Evolutionary conservation across 176 grass and related monocot species (phyloP).

Genomic region (Pontederia crassipes): DNA sequence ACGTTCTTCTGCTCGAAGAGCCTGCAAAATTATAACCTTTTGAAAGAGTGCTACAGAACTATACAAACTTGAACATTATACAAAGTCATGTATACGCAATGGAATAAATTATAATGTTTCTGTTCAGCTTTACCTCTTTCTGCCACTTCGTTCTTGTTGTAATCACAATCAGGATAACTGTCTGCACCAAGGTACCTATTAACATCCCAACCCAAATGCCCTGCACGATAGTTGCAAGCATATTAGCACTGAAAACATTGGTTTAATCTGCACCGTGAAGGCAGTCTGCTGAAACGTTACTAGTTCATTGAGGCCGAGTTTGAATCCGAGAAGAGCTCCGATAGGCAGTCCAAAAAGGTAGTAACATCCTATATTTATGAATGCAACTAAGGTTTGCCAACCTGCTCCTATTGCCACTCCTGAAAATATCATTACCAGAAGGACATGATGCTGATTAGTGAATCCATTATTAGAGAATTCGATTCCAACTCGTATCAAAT

Average conservation of each 20-base stretch:
- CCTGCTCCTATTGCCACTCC: conserved; percentile 89
- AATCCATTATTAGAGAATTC: background rate
- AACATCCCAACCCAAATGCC: conserved; percentile 92
- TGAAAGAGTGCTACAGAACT: background rate
- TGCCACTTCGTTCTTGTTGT: conserved; percentile 77
- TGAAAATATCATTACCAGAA: conserved; percentile 16
- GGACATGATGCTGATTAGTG: too few species aligned
- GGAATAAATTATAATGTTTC: background rate
- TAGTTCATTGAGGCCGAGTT: conserved; percentile 35
- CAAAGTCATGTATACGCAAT: background rate
- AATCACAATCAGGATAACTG: conserved; percentile 43
- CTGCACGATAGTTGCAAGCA: conserved; percentile 30
- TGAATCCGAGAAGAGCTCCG: conserved; percentile 68
- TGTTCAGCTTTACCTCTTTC: conserved; percentile 44
- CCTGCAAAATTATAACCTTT: conserved; percentile 23
- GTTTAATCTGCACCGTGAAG: background rate
- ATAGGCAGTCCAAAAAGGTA: conserved; percentile 77
- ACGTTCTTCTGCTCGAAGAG: conserved; percentile 43
- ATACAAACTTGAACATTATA: background rate
- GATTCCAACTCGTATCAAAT: too few species aligned
- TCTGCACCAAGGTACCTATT: conserved; percentile 64
- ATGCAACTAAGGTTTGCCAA: conserved; percentile 71
- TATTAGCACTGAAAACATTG: background rate
- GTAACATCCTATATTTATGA: conserved; percentile 75
- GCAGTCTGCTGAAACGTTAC: conserved; percentile 11